phyloP scores from a whole-genome alignment of 345 rosid genomes.

The Anastatica hierochuntica region DNA sequence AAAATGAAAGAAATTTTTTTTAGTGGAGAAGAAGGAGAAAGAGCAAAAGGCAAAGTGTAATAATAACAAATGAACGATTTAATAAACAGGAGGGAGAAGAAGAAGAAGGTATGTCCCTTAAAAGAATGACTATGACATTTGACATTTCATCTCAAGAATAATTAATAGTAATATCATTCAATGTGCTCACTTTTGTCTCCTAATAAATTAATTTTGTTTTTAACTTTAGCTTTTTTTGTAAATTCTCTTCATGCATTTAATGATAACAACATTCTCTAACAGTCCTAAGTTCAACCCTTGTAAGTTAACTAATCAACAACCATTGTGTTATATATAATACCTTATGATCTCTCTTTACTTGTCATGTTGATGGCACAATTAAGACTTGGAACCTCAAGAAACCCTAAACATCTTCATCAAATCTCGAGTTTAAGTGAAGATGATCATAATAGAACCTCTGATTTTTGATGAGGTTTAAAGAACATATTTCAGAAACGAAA shows the following conservation, averaged over 20 bases:
- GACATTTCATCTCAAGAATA: conserved; percentile 51
- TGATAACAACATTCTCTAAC: conserved; percentile 24
- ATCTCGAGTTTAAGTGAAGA: too few relatives aligned
- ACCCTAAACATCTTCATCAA: too few relatives aligned
- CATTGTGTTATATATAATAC: too few relatives aligned
- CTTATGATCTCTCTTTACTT: conserved; percentile 1
- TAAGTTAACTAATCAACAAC: conserved; percentile 17
- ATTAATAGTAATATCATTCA: conserved; percentile 50
- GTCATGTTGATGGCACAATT: background rate
- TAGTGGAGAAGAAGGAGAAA: conserved; percentile 33
- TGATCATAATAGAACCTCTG: too few relatives aligned
- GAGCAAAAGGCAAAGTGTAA: conserved; percentile 65
- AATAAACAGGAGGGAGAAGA: conserved; percentile 41
- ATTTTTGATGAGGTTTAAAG: too few relatives aligned
- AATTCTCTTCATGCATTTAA: conserved; percentile 31
- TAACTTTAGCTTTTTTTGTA: conserved; percentile 17
- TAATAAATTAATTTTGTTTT: conserved; percentile 14
- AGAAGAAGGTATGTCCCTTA: conserved; percentile 35
- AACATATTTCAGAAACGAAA: too few relatives aligned
- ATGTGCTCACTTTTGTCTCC: conserved; percentile 39
- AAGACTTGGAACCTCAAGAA: background rate
- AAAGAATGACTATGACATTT: conserved; percentile 63
- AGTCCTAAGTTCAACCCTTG: conserved; percentile 21
- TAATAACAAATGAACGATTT: conserved; percentile 31
- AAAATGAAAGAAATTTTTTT: background rate